Conservation (phyloP, 2,329 filamentous ascomycete species). For the Ascochyta fabae region DNA sequence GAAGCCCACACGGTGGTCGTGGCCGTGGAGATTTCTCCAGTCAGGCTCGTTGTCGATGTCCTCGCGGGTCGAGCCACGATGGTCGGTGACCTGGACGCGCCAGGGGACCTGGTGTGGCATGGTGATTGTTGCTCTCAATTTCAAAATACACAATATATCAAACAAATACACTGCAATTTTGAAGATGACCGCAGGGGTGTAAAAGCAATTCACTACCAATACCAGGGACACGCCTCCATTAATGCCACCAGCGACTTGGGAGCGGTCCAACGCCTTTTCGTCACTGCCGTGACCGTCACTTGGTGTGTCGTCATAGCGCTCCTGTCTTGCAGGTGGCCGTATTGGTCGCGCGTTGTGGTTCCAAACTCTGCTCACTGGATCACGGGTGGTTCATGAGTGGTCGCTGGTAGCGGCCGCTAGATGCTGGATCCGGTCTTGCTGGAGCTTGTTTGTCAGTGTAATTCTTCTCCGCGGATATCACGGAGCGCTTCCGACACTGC, state of each 20-base stretch:
- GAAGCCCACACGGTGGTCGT: slow-evolving; percentile 52
- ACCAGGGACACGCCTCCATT: background rate
- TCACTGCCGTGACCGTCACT: slow-evolving; percentile 1
- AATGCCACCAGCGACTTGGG: background rate
- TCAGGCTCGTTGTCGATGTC: slow-evolving; percentile 55
- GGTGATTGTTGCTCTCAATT: background rate
- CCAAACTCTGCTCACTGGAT: background rate
- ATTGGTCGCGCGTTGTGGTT: background rate
- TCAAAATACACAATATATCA: background rate
- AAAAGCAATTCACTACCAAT: background rate
- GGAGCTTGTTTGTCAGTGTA: slow-evolving; percentile 17
- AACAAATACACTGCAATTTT: background rate
- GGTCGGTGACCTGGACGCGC: slow-evolving; percentile 36
- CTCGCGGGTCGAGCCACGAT: slow-evolving; percentile 49
- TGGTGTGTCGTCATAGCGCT: slow-evolving; percentile 8
- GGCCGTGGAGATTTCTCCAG: slow-evolving; percentile 44
- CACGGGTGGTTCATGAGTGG: slow-evolving; percentile 2
- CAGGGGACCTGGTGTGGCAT: slow-evolving; percentile 30
- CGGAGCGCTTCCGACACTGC: background rate
- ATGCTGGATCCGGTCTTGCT: slow-evolving; percentile 3
- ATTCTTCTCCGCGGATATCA: slow-evolving; percentile 12
- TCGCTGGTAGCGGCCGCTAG: slow-evolving; percentile 14
- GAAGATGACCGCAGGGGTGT: background rate
- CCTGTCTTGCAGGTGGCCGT: background rate
- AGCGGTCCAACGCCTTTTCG: slow-evolving; percentile 3